phyloP scores from a whole-genome alignment of 2,329 filamentous ascomycete species.

The Ascosphaera aggregata region DNA sequence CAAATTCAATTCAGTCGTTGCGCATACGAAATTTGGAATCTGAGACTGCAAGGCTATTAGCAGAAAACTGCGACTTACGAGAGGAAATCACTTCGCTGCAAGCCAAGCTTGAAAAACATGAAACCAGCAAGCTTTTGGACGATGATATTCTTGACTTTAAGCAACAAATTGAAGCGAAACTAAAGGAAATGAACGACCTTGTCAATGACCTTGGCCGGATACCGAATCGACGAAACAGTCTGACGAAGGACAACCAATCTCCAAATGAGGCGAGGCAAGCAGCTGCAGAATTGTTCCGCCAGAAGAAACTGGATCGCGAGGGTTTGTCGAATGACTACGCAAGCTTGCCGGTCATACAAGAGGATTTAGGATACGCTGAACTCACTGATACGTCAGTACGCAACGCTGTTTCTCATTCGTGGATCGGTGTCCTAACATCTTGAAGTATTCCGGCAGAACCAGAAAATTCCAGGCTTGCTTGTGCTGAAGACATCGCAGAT shows the following conservation, averaged over 20 bases:
- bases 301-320: neutral
- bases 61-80: slow-evolving; percentile 35
- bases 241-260: neutral
- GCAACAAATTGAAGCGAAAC: slow-evolving; percentile 29
- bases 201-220: slow-evolving; percentile 29
- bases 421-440: neutral
- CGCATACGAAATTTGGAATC: slow-evolving; percentile 39
- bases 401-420: neutral
- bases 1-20: slow-evolving; percentile 39
- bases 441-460: neutral
- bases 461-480: too few species aligned
- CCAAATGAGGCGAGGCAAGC: neutral
- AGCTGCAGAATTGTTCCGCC: neutral
- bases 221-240: slow-evolving; percentile 6
- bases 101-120: slow-evolving; percentile 27
- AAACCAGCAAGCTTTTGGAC: slow-evolving; percentile 19
- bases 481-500: neutral
- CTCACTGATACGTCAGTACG: neutral
- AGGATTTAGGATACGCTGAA: neutral
- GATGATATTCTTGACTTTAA: slow-evolving; percentile 29
- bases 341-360: neutral
- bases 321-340: neutral
- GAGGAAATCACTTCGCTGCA: slow-evolving; percentile 35
- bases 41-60: slow-evolving; percentile 35
- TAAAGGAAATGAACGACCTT: slow-evolving; percentile 30